A percentile compares a stretch with the other conserved stretches of the same genome.
phyloP scores from a whole-genome alignment of 345 rosid genomes.

The Corchorus olitorius region DNA sequence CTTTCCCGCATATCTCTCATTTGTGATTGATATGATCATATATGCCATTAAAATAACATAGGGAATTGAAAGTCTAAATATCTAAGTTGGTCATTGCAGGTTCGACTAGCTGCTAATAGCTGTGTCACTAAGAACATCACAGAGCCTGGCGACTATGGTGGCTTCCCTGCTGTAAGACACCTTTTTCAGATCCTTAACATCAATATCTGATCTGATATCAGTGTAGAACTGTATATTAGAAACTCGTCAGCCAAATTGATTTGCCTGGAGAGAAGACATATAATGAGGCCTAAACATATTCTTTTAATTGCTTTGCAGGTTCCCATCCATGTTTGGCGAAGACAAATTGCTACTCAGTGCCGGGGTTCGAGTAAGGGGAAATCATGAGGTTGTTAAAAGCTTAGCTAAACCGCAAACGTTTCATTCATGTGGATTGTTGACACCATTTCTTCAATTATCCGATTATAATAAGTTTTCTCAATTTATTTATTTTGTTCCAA shows the following conservation, averaged over 20 bases:
- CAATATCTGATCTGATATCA: not conserved
- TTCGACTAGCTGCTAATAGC: conserved; percentile 77
- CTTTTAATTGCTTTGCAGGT: conserved; percentile 44
- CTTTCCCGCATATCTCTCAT: not conserved
- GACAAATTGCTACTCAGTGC: conserved; percentile 44
- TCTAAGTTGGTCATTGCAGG: conserved; percentile 40
- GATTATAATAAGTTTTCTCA: too few relatives aligned
- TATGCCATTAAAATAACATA: not conserved
- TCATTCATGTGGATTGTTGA: too few relatives aligned
- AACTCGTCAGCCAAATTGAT: not conserved
- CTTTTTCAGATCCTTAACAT: not conserved
- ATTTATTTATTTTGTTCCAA: too few relatives aligned
- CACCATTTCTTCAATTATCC: too few relatives aligned
- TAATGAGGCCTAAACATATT: conserved; percentile 8
- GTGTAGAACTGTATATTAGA: not conserved
- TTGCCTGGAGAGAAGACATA: not conserved
- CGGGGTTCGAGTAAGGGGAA: conserved; percentile 31
- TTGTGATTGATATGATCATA: not conserved
- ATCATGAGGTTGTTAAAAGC: conserved; percentile 3
- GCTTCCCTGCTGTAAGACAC: conserved; percentile 82
- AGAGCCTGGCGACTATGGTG: conserved; percentile 82
- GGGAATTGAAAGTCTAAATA: not conserved
- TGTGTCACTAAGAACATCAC: conserved; percentile 75
- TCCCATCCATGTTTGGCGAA: conserved; percentile 70
- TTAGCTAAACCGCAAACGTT: too few relatives aligned